phyloP scores from a whole-genome alignment of 768 basidiomycete species.

The Pleurotus tuoliensis region DNA sequence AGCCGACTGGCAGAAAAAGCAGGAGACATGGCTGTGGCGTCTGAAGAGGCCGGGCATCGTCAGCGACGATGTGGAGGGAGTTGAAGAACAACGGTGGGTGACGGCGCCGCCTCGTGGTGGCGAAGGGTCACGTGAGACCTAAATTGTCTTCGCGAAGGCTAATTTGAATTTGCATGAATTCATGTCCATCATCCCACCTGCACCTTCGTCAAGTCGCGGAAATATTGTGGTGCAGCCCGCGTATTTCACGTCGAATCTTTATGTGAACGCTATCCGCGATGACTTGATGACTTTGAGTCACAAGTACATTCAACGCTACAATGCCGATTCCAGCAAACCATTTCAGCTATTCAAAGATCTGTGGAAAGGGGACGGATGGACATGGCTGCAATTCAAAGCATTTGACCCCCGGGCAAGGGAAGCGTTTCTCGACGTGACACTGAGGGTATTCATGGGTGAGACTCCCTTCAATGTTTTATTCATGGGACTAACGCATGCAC shows the following conservation, averaged over 20 bases:
- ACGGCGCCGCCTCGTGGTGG: background rate
- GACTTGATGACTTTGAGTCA: constrained; percentile 56
- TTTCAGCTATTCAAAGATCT: constrained; percentile 69
- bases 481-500: background rate
- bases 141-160: background rate
- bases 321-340: constrained; percentile 34
- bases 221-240: constrained; percentile 64
- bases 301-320: constrained; percentile 50
- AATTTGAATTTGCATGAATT: background rate
- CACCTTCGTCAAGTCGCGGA: constrained; percentile 57
- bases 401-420: constrained; percentile 66
- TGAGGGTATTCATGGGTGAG: constrained; percentile 60
- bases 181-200: constrained; percentile 46
- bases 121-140: background rate
- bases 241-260: constrained; percentile 78
- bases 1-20: constrained; percentile 68
- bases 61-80: constrained; percentile 7
- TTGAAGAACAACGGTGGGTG: constrained; percentile 7
- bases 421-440: constrained; percentile 52
- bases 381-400: constrained; percentile 71
- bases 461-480: background rate
- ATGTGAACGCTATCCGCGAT: constrained; percentile 57
- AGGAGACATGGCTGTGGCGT: constrained; percentile 46
- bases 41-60: constrained; percentile 47
- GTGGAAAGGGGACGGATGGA: constrained; percentile 70